Conservation (phyloP, 257 asterid species). For the Thymus mandschuricus region DNA sequence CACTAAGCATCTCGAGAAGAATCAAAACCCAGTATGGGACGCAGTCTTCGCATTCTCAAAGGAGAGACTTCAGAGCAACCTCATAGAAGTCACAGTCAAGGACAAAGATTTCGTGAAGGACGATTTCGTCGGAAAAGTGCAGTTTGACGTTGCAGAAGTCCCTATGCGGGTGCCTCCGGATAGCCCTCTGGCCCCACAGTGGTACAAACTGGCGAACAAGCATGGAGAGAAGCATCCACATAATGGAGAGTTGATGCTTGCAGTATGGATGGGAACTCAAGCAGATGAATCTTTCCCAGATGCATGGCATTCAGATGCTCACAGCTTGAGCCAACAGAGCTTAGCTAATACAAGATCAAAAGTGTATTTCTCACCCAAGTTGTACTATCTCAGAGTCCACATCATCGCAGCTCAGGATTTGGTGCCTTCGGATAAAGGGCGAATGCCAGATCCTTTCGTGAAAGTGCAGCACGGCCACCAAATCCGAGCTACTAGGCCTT, state of each 20-base stretch:
- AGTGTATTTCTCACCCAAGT: constrained; percentile 77
- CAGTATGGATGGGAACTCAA: constrained; percentile 97
- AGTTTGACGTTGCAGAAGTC: constrained; percentile 69
- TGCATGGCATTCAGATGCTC: constrained; percentile 95
- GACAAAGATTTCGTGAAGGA: constrained; percentile 81
- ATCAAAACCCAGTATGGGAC: constrained; percentile 78
- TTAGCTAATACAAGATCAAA: constrained; percentile 71
- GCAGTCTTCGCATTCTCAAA: constrained; percentile 77
- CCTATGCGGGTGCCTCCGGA: constrained; percentile 88
- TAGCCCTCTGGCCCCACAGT: constrained; percentile 93
- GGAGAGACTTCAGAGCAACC: constrained; percentile 72
- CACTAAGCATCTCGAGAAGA: constrained; percentile 81
- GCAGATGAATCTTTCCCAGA: constrained; percentile 91
- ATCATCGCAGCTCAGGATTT: constrained; percentile 84
- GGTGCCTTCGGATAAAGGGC: constrained; percentile 58
- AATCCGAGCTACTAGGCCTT: constrained; percentile 59
- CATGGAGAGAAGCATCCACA: constrained; percentile 51
- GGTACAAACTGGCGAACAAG: constrained; percentile 75
- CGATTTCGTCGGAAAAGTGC: constrained; percentile 75
- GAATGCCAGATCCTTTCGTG: constrained; percentile 59
- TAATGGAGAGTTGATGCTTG: constrained; percentile 83
- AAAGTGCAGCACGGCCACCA: constrained; percentile 76
- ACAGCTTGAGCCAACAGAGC: constrained; percentile 60
- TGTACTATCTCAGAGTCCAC: constrained; percentile 76
- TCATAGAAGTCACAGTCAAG: constrained; percentile 71